Evolutionary conservation across 2,329 filamentous ascomycete genomes (phyloP).

Genomic region (Ilyonectria sp.): DNA sequence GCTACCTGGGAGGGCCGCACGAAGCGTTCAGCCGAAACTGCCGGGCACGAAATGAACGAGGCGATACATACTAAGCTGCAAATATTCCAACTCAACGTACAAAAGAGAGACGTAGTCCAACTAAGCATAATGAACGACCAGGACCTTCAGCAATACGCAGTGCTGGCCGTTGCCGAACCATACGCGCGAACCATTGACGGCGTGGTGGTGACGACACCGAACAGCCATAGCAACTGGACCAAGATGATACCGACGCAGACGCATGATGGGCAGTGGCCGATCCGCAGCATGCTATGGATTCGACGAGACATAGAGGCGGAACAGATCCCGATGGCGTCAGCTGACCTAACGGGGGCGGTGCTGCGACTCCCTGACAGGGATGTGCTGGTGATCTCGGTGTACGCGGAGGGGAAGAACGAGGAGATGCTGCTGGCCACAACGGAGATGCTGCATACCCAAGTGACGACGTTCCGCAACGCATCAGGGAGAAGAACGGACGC

Average conservation of each 20-base stretch:
- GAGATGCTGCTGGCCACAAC: background rate
- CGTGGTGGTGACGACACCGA: slow-evolving; percentile 14
- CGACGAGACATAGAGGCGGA: slow-evolving; percentile 7
- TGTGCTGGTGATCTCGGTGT: slow-evolving; percentile 3
- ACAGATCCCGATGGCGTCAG: slow-evolving; percentile 2
- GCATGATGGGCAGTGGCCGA: slow-evolving; percentile 9
- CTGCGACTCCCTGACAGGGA: slow-evolving; percentile 1
- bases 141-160: slow-evolving; percentile 15
- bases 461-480: background rate
- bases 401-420: slow-evolving; percentile 1
- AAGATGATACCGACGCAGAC: slow-evolving; percentile 9
- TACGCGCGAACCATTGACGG: slow-evolving; percentile 20
- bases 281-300: slow-evolving; percentile 2
- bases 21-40: slow-evolving; percentile 5
- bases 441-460: background rate
- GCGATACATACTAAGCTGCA: background rate
- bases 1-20: background rate
- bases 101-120: slow-evolving; percentile 21
- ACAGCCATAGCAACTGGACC: slow-evolving; percentile 17
- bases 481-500: background rate
- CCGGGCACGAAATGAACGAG: no score
- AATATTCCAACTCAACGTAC: slow-evolving; percentile 29
- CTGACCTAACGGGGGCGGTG: slow-evolving; percentile 1
- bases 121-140: slow-evolving; percentile 32
- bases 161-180: slow-evolving; percentile 24